A percentile compares a stretch with the other conserved stretches of the same genome.
These are phyloP conservation scores for Xenoacremonium recifei DNA, from an alignment of 2,329 filamentous ascomycete species.

Conservation along the genomic window DNA sequence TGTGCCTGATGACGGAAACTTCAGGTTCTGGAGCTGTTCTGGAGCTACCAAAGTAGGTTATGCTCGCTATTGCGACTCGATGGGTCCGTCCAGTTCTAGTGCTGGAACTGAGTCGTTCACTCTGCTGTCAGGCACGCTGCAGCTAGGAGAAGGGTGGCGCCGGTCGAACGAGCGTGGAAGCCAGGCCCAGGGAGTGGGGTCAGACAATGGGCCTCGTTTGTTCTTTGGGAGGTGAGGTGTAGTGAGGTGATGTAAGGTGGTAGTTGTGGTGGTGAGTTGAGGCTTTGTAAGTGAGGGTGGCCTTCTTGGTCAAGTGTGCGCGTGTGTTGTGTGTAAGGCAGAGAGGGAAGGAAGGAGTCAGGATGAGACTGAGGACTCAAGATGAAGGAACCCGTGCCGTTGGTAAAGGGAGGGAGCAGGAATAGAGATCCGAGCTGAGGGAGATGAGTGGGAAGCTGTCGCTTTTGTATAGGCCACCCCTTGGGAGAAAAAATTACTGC, in stretches of 20 bases:
- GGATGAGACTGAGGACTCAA: background rate
- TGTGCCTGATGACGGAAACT: background rate
- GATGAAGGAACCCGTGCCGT: background rate
- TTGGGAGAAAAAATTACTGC: constrained; percentile 9
- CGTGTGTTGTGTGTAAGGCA: background rate
- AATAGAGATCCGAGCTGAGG: constrained; percentile 12
- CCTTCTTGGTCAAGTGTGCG: constrained; percentile 3
- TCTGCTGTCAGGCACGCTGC: constrained; percentile 20
- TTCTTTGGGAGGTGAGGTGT: constrained; percentile 6
- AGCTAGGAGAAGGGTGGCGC: constrained; percentile 22
- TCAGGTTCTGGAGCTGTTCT: background rate
- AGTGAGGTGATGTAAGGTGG: constrained; percentile 12
- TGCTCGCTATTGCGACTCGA: background rate
- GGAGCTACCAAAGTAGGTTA: too few relatives aligned
- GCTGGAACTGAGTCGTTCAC: constrained; percentile 8
- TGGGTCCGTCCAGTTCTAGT: background rate
- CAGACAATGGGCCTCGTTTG: constrained; percentile 20
- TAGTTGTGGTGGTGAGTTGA: constrained; percentile 15
- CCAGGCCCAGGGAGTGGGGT: constrained; percentile 21
- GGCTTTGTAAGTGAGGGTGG: constrained; percentile 18
- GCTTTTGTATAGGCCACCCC: constrained; percentile 22
- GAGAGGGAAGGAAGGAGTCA: background rate
- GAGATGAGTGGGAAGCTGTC: constrained; percentile 19
- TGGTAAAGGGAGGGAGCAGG: constrained; percentile 3
- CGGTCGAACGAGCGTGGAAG: constrained; percentile 22